Evolutionary conservation across 495 filamentous ascomycete species (phyloP), one percentile per base, ranked within the genome.

Genomic region (Tuber aestivum): DNA sequence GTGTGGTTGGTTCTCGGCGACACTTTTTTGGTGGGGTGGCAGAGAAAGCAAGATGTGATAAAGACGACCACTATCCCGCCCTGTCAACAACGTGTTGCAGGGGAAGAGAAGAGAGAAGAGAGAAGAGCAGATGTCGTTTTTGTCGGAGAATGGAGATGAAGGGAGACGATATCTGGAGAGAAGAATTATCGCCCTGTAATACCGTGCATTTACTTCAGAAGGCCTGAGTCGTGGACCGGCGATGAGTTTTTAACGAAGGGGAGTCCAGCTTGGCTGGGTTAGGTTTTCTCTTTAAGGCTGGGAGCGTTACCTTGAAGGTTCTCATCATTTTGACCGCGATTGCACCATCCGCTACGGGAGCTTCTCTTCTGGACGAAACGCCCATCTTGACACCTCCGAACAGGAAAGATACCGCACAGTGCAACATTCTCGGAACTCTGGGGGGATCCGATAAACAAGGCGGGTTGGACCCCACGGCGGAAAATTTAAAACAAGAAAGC

Each of bases 291-390:
- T 65, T 65, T 7, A 27, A 65, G 56, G 56, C 32, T 65, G n/a
- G 23, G 35, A 27, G 50, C 69, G 76, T 72, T 79, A 79, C 78
- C 78, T 79, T 27, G 70, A 79, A 65, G 44, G 78, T 79, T 79
- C 78, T 79, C 78, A 79, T 79, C 78, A 79, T 79, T 79, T 79
- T 79, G 76, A 79, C 78, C 44, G 70, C 78, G 78, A 79, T 79
- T 77, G 77, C 78, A 79, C 78, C 78, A 79, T 79, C 71, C 56
- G 56, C 56, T 65, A 35, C 56, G 27, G 56, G 3, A 65, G 32
- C 56, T 65, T 65, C 56, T 18, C 35, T 65, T 35, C 56, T 65
- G 56, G 56, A 65, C 50, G 12, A 61, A 61, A 61, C n/a, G 27
- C 12, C 18, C 56, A 20, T 16, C 27, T 65, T 27, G 27, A 65